phyloP scores from a whole-genome alignment of 2,329 filamentous ascomycete species.

The Ophiosphaerella herpotricha region DNA sequence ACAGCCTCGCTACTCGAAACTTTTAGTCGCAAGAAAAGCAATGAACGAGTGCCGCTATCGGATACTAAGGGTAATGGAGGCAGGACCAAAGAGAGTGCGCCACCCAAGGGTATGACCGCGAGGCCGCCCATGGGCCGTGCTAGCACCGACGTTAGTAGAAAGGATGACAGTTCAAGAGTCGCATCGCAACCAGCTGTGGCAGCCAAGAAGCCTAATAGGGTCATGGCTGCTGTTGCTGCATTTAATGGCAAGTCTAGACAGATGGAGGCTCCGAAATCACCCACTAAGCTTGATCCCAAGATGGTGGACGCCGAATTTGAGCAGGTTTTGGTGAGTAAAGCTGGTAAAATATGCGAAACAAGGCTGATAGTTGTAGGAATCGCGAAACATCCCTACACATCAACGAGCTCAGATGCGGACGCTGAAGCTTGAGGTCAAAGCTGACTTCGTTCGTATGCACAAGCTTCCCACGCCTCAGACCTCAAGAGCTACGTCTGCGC shows the following conservation, averaged over 20 bases:
- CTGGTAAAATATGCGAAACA: conserved; percentile 23
- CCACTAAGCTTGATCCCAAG: conserved; percentile 54
- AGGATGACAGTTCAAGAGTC: conserved; percentile 20
- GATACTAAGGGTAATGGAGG: conserved; percentile 42
- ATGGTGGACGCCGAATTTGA: conserved; percentile 68
- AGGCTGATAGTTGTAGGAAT: conserved; percentile 64
- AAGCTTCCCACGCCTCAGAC: conserved; percentile 63
- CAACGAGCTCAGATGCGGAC: conserved; percentile 95
- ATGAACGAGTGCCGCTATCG: conserved; percentile 38
- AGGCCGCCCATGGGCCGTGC: conserved; percentile 30
- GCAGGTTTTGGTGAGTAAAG: conserved; percentile 62
- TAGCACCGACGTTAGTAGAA: conserved; percentile 34
- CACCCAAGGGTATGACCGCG: conserved; percentile 20
- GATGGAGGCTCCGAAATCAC: conserved; percentile 34
- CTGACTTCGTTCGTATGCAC: conserved; percentile 91
- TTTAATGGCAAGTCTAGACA: conserved; percentile 60
- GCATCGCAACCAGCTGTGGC: conserved; percentile 18
- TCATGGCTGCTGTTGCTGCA: conserved; percentile 67
- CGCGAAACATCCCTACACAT: conserved; percentile 90
- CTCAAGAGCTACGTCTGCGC: conserved; percentile 54
- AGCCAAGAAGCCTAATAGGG: conserved; percentile 55
- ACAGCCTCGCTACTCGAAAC: conserved; percentile 48
- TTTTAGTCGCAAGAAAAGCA: conserved; percentile 43
- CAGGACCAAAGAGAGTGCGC: conserved; percentile 28
- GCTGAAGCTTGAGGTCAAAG: conserved; percentile 86